These are phyloP conservation scores for Russula compacta DNA, from an alignment of 768 basidiomycete species.

Conservation along the genomic window DNA sequence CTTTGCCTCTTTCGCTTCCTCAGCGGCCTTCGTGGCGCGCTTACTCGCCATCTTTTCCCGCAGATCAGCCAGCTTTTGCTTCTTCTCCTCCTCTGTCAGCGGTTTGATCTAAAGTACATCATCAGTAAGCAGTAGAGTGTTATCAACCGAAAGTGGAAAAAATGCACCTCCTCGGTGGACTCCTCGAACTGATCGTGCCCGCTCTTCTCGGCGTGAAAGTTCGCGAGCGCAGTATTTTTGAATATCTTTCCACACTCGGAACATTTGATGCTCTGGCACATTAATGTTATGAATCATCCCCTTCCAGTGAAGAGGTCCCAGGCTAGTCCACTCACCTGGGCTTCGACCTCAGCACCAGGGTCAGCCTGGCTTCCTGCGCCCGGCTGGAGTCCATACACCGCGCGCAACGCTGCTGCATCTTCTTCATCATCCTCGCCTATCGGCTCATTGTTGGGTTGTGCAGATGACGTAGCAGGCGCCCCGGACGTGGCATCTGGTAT, in stretches of 20 bases:
- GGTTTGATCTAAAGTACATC: conserved; percentile 63
- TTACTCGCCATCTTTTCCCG: conserved; percentile 74
- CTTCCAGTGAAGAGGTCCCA: background rate
- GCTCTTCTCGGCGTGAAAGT: conserved; percentile 90
- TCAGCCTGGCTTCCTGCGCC: conserved; percentile 28
- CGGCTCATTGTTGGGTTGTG: conserved; percentile 22
- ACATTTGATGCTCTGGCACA: conserved; percentile 68
- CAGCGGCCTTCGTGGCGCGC: conserved; percentile 57
- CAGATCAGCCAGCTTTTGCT: conserved; percentile 69
- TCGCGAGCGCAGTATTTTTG: conserved; percentile 76
- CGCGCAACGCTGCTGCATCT: conserved; percentile 53
- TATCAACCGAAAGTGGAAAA: background rate
- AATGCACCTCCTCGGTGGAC: conserved; percentile 77
- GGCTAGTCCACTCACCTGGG: conserved; percentile 42
- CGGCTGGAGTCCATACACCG: conserved; percentile 34
- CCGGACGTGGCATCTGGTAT: conserved; percentile 48
- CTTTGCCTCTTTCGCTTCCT: conserved; percentile 64
- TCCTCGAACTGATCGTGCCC: conserved; percentile 97
- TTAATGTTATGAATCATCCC: background rate
- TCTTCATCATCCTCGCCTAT: conserved; percentile 68
- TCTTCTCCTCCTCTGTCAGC: conserved; percentile 90
- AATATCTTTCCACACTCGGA: conserved; percentile 80
- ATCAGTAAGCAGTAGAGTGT: background rate
- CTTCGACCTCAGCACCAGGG: conserved; percentile 40
- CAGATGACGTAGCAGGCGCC: conserved; percentile 21